phyloP scores from a whole-genome alignment of 192 early-diverging fungal species.

The Gonapodya prolifera region DNA sequence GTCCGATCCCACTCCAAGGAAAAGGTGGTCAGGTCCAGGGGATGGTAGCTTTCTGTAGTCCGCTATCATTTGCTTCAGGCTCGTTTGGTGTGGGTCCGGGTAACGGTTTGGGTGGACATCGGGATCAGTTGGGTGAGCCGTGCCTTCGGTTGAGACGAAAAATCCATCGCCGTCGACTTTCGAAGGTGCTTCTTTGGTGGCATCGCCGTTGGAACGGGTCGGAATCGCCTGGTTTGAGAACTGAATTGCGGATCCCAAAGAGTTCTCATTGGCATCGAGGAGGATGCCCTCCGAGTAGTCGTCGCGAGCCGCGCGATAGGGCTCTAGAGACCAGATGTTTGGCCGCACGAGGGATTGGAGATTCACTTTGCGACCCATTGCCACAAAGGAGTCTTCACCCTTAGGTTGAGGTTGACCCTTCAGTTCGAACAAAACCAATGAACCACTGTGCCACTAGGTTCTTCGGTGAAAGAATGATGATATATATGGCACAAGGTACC shows the following conservation, averaged over 20 bases:
- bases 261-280: conserved; percentile 99
- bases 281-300: conserved; percentile 89
- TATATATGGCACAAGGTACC: no score
- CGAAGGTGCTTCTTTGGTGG: neutral
- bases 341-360: conserved; percentile 50
- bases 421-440: neutral
- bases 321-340: conserved; percentile 66
- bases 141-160: conserved; percentile 9
- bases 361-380: neutral
- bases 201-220: no score
- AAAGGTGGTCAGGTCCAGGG: conserved; percentile 49
- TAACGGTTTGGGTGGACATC: conserved; percentile 70
- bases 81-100: conserved; percentile 84
- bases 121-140: conserved; percentile 12
- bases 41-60: conserved; percentile 54
- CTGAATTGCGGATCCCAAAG: conserved; percentile 55
- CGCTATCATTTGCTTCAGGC: conserved; percentile 66
- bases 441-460: no score
- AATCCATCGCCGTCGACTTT: conserved; percentile 9
- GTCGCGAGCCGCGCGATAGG: conserved; percentile 97
- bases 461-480: no score
- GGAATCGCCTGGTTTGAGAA: neutral
- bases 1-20: conserved; percentile 94
- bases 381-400: no score
- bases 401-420: no score